These are phyloP conservation scores for Metarhizium sp. DNA, from an alignment of 2,329 filamentous ascomycete species.

Conservation along the genomic window DNA sequence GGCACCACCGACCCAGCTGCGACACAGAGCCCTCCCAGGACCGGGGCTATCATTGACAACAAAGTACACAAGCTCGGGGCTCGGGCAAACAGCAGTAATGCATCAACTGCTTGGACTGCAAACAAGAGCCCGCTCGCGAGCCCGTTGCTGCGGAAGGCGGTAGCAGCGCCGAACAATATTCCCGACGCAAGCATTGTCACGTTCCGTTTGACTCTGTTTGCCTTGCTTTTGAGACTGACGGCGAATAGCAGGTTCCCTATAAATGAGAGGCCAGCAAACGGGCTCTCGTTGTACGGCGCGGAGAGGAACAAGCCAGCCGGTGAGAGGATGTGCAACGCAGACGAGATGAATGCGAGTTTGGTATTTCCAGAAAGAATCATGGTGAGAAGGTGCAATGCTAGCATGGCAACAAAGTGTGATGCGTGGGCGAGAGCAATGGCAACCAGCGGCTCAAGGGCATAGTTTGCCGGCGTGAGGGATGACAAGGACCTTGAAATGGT, in stretches of 20 bases:
- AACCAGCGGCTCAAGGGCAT: slow-evolving; percentile 34
- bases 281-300: slow-evolving; percentile 73
- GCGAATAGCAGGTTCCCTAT: slow-evolving; percentile 62
- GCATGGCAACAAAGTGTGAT: slow-evolving; percentile 67
- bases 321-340: slow-evolving; percentile 70
- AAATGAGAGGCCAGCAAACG: slow-evolving; percentile 72
- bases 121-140: slow-evolving; percentile 73
- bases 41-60: slow-evolving; percentile 46
- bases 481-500: slow-evolving; percentile 16
- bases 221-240: slow-evolving; percentile 26
- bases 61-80: slow-evolving; percentile 27
- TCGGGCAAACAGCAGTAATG: slow-evolving; percentile 16
- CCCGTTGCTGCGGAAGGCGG: slow-evolving; percentile 75
- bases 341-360: slow-evolving; percentile 58
- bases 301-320: slow-evolving; percentile 86
- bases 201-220: slow-evolving; percentile 27
- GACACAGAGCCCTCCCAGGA: slow-evolving; percentile 58
- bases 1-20: slow-evolving; percentile 60
- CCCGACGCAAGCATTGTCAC: slow-evolving; percentile 52
- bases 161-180: slow-evolving; percentile 60
- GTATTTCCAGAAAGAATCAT: slow-evolving; percentile 39
- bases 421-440: slow-evolving; percentile 60
- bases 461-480: slow-evolving; percentile 12
- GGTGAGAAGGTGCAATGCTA: slow-evolving; percentile 62
- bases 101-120: slow-evolving; percentile 47